Base-by-base conservation (phyloP, 2,329 filamentous ascomycete species). In the Nigrograna mackinnonii region DNA sequence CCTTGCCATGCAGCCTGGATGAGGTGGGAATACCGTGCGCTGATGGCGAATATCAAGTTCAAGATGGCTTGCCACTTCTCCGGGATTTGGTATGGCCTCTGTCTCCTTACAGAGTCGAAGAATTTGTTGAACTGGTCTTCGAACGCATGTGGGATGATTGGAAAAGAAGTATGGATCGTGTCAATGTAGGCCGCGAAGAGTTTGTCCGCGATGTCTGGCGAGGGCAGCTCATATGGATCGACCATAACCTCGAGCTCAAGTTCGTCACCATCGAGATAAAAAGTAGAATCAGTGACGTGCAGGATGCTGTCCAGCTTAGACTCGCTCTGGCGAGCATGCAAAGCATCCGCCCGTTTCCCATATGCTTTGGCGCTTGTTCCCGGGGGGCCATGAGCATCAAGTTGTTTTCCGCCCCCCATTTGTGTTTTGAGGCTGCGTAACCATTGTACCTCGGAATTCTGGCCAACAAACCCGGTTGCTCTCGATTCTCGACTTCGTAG, bases 41-140 rank as follows among this genome's bases (percentile, higher is more conserved):
- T 68, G n/a, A 74, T 68, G 9, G 71, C 71, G 28, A 74, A 71
- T 1, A 74, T 51, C 11, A 73, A 34, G 35, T 74, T 72, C 43
- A 73, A 36, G 4, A 67, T 62, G 3, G 66, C 67, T 4, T 62
- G 58, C 69, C 68, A 72, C 35, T 43, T 49, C 3, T 50, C 36
- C 6, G 53, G 47, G 2, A 59, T 37, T 2, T 37, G 16, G 16
- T 52, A 53, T 2, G 47, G 43, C 19, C 26, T 30, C 28, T 46
- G 24, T 4, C 45, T 36, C 9, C 28, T 46, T 2, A 44, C 21
- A 2, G 55, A 50, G 3, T 22, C 18, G 16, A 48, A 46, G 20
- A 52, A 61, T 5, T 51, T 43, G 34, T 3, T 12, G 19, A 36
- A 16, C 17, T 36, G 34, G 11, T 4, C 20, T 16, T 22, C 18